Evolutionary conservation across 768 basidiomycete species (phyloP).

Genomic region (Amanita subjunquillea): DNA sequence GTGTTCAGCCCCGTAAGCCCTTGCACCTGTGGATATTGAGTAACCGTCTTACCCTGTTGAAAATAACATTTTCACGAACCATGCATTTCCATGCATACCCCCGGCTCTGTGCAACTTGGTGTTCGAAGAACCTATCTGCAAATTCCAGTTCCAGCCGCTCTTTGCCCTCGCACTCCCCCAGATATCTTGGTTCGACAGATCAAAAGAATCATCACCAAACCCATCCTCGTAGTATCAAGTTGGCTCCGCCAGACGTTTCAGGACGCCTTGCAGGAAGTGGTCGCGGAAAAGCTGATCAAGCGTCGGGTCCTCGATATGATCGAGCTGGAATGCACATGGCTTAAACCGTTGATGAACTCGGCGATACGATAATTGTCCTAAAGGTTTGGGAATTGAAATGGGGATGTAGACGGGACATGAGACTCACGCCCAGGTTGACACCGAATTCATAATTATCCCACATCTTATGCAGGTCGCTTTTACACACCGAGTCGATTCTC

Average conservation of each 20-base stretch:
- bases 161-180: slow-evolving; percentile 13
- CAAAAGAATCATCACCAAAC: neutral
- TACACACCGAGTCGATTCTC: neutral
- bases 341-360: too few species aligned
- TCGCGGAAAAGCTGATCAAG: neutral
- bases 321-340: slow-evolving; percentile 1
- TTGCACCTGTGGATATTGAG: too few species aligned
- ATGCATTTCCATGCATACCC: neutral
- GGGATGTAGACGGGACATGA: too few species aligned
- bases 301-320: slow-evolving; percentile 7
- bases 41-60: too few species aligned
- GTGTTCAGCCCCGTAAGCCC: too few species aligned
- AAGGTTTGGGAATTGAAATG: too few species aligned
- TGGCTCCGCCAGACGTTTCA: neutral
- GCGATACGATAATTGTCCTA: too few species aligned
- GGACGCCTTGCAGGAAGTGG: neutral
- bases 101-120: neutral
- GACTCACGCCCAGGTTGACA: too few species aligned
- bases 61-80: too few species aligned
- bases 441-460: neutral
- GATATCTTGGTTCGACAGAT: neutral
- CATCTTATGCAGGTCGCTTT: neutral
- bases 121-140: slow-evolving; percentile 10
- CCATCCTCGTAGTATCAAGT: neutral
- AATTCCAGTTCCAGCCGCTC: slow-evolving; percentile 17